Percentiles rank a stretch among this genome's conserved stretches.
Conservation (phyloP, 176 grass and related monocot genomes). For the Aegilops speltoides region DNA sequence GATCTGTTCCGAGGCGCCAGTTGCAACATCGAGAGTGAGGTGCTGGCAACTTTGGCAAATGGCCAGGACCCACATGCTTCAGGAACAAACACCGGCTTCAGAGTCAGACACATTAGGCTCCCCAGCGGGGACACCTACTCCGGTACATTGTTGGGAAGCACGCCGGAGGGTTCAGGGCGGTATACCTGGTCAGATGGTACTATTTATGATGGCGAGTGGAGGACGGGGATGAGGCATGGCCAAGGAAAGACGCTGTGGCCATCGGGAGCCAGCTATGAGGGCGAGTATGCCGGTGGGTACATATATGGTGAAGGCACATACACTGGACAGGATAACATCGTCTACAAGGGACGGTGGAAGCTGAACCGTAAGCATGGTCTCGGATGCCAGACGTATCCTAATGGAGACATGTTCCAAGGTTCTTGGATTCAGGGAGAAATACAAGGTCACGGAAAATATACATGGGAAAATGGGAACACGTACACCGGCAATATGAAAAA, state of each 20-base stretch:
- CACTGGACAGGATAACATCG: conserved; percentile 47
- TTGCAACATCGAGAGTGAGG: conserved; percentile 54
- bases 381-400: conserved; percentile 76
- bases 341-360: conserved; percentile 85
- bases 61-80: conserved; percentile 50
- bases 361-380: conserved; percentile 86
- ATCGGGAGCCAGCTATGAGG: conserved; percentile 60
- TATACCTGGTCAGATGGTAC: conserved; percentile 82
- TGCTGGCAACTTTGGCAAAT: conserved; percentile 36
- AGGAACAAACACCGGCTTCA: conserved; percentile 46
- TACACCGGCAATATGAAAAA: conserved; percentile 88
- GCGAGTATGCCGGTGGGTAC: conserved; percentile 81
- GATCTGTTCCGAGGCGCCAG: conserved; percentile 47
- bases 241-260: conserved; percentile 74
- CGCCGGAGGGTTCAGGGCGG: conserved; percentile 77
- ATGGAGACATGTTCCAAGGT: conserved; percentile 83
- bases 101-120: conserved; percentile 55
- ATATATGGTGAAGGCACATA: conserved; percentile 82
- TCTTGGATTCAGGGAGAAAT: conserved; percentile 92
- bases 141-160: conserved; percentile 63
- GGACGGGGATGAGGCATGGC: conserved; percentile 83
- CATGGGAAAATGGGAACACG: conserved; percentile 72
- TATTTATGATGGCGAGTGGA: conserved; percentile 82
- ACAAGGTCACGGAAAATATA: conserved; percentile 85
- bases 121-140: conserved; percentile 68